Base-by-base conservation (phyloP, 2,329 filamentous ascomycete species). In the Arthrobotrys sphaeroides region DNA sequence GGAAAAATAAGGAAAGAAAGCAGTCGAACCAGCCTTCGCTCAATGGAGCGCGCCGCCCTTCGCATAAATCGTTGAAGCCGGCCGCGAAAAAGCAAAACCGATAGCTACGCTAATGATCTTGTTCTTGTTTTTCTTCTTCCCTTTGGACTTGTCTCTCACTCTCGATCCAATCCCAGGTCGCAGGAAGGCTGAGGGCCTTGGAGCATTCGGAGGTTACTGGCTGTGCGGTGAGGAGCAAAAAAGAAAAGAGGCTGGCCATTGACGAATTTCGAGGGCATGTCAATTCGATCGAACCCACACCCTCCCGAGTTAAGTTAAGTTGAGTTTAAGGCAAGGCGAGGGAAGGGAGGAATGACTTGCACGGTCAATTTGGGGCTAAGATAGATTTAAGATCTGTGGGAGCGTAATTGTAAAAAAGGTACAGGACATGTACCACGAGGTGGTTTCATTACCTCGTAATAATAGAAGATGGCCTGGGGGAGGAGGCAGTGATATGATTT, bases 31-130 rank as follows among this genome's bases (percentile, higher is more conserved):
- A 74, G 64, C 70, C 77, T 78, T 77, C 77, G 55, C 74, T 78
- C 72, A 77, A 77, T 78, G 78, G 75, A 77, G 78, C 73, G 75
- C 77, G 77, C 78, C 77, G 77, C 76, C 73, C 76, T 78, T 77
- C 73, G 77, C 77, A 78, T 75, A 73, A 77, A 74, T 74, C 55
- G 49, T 74, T 64, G 70, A 74, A 74, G 70, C 69, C 68, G 60
- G 62, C 51, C 64, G 62, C 36, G 38, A 74, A 74, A 74, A 74
- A 74, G 70, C 70, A 74, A 74, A 20, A n/a, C n/a, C 24, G 64
- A 20, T 73, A 60, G 42, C 53, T 53, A 61, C 51, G 77, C 77
- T 76, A 78, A 76, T 72, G 77, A 66, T 59, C 2, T 49, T 66
- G 38, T 61, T 72, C 72, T 72, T 38, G 38, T 61, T 72, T 76